Percentiles rank a stretch among this genome's conserved stretches.
These are phyloP conservation scores for Schizothecium vesticola DNA, from an alignment of 495 filamentous ascomycete species.

Conservation along the genomic window DNA sequence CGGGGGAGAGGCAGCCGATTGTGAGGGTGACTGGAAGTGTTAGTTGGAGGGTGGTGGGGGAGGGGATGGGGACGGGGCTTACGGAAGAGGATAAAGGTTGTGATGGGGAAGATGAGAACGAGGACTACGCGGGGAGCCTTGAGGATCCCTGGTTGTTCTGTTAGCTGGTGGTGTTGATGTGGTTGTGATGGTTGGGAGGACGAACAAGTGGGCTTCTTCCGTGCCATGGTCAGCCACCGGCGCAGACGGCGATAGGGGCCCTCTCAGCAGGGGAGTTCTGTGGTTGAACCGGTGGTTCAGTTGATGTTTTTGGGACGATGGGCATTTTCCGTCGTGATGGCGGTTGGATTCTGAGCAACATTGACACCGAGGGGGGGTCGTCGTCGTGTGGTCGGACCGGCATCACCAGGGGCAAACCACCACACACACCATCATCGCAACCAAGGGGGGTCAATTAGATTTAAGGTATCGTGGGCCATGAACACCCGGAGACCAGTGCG, in stretches of 20 bases:
- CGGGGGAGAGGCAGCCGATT: conserved; percentile 16
- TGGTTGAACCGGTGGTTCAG: neutral
- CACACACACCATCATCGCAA: conserved; percentile 1
- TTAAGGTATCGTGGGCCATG: neutral
- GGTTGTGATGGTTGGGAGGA: conserved; percentile 8
- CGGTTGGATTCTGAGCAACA: neutral
- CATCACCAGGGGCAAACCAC: neutral
- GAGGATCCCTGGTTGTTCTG: conserved; percentile 16
- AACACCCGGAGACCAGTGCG: neutral
- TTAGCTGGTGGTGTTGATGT: neutral
- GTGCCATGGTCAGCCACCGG: neutral
- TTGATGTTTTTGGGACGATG: neutral
- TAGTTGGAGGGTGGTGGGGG: neutral
- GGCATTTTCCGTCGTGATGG: neutral
- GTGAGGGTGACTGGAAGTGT: conserved; percentile 18
- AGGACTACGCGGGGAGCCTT: conserved; percentile 24
- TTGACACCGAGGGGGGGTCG: conserved; percentile 1
- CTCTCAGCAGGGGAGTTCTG: neutral
- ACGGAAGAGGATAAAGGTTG: conserved; percentile 23
- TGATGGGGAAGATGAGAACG: conserved; percentile 17
- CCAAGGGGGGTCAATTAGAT: conserved; percentile 3
- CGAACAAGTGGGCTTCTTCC: conserved; percentile 5
- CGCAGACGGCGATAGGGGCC: neutral
- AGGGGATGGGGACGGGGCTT: neutral
- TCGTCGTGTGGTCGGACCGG: neutral